Evolutionary conservation across 768 basidiomycete species (phyloP), one percentile per base, ranked within the genome.

Genomic region (Sporobolomyces pararoseus): DNA sequence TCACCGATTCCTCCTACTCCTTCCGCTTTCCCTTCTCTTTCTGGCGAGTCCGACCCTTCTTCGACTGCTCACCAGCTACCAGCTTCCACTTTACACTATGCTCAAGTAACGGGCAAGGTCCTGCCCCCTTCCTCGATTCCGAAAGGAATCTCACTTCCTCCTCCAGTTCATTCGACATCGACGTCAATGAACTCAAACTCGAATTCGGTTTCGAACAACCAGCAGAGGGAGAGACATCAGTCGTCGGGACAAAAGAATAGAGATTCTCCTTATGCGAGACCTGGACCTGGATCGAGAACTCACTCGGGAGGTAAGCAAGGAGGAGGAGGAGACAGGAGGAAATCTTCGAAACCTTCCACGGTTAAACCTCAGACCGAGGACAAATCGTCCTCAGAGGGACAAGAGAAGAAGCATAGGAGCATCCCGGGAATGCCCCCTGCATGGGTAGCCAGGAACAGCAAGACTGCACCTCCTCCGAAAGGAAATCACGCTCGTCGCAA

Each of bases 21-120:
- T 3, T 70, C 63, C 42, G 68, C 68, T 7, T 70, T 70, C 52
- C 68, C 68, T 0, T 37, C 68, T 27, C 63, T 70, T 44, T 46
- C 54, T 16, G 52, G 49, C 25, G 35, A n/a, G n/a, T n/a, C n/a
- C n/a, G n/a, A 52, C 21, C 25, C 55, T 1, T 9, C n/a, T 25
- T 27, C 51, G 4, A 37, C 60, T 19, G 37, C 87, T 3, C 79
- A 83, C 1, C 86, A 42, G 39, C n/a, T 19, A 81, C 79, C 7
- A 82, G 85, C 53, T 77, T 82, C 3, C 81, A 83, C 19, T 82
- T 83, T 12, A 79, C 85, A 47, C 84, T 85, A 5, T 83, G 84
- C 10, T 73, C 72, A 17, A 83, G 80, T 0, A 71, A 34, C 5
- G 71, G 85, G 42, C 31, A 57, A 52, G 25, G 31, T 31, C 27